These are phyloP conservation scores for Diaporthe vaccinii DNA, from an alignment of 2,329 filamentous ascomycete genomes.

Conservation along the genomic window DNA sequence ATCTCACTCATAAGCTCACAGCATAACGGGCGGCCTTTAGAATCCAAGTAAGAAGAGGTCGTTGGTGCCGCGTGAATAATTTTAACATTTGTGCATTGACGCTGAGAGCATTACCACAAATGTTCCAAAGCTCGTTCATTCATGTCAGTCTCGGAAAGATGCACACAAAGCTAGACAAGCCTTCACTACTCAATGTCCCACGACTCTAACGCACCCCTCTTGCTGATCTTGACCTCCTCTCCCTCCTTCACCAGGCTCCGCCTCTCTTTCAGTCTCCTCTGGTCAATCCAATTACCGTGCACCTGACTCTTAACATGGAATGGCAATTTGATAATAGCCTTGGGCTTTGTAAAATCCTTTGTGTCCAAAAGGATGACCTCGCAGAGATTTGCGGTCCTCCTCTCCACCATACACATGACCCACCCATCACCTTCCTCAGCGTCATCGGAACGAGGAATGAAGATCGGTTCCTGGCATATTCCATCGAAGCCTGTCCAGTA, in stretches of 20 bases:
- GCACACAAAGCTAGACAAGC: not conserved
- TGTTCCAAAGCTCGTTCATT: not conserved
- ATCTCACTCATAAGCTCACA: no score
- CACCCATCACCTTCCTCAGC: constrained; percentile 56
- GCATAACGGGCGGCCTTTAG: no score
- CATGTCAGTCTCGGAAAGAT: not conserved
- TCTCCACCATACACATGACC: constrained; percentile 50
- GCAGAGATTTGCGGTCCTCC: constrained; percentile 47
- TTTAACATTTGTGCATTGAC: not conserved
- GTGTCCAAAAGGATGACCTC: constrained; percentile 59
- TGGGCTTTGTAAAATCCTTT: constrained; percentile 51
- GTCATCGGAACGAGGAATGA: constrained; percentile 53
- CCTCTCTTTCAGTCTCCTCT: constrained; percentile 31
- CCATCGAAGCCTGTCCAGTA: constrained; percentile 48
- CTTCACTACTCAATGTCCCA: constrained; percentile 7
- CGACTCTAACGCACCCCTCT: constrained; percentile 26
- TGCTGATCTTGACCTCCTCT: constrained; percentile 27
- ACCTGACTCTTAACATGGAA: constrained; percentile 49
- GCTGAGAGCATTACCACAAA: not conserved
- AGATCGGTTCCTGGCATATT: constrained; percentile 59
- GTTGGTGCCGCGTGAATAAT: no score
- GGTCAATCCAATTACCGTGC: constrained; percentile 52
- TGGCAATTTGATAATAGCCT: constrained; percentile 57
- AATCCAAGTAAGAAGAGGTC: no score
- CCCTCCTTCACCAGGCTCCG: constrained; percentile 29